Base-by-base conservation (phyloP, 1,139 yeast species). In the Yamadazyma atlantica region DNA sequence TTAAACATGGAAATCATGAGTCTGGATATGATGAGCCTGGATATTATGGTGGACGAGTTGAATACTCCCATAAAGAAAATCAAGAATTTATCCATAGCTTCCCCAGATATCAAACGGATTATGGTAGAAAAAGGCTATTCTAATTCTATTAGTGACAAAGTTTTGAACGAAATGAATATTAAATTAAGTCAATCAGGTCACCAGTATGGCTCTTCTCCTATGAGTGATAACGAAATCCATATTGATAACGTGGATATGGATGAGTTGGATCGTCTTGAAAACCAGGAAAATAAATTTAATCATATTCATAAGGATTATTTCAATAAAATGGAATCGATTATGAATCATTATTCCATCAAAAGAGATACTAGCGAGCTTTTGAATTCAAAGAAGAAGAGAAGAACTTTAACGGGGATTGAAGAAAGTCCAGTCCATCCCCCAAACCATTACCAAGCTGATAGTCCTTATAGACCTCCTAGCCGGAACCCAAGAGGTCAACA, bases 41-140 rank as follows among this genome's bases (percentile, higher is more conserved):
- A n/a, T n/a, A n/a, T n/a, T n/a, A n/a, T n/a, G n/a, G n/a, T n/a
- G n/a, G 53, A 49, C 23, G 35, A 43, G 4, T 54, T 70, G 35
- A 64, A 54, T 39, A 70, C 76, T 0, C 76, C 76, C 15, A 70
- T 68, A 33, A 67, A 64, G 43, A 60, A 59, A 46, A 67, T 71
- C 40, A 52, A 60, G 36, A 55, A 59, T 32, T 54, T 70, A 30
- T 53, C 60, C 3, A 50, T 70, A 25, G 51, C 58, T 31, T 67
- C 73, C 4, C 73, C 74, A 3, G 49, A 49, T 29, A 40, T 46
- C 8, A 42, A 43, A 32, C 36, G 47, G 43, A 49, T 55, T 30
- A 70, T 70, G 75, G 48, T 62, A 12, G 57, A 58, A 21, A 64
- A 60, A 42, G 77, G 76, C 4, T 71, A 68, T 49, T 66, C 73